Conservation (phyloP, 2,329 filamentous ascomycete genomes). For the Chaetomiaceae sp. region DNA sequence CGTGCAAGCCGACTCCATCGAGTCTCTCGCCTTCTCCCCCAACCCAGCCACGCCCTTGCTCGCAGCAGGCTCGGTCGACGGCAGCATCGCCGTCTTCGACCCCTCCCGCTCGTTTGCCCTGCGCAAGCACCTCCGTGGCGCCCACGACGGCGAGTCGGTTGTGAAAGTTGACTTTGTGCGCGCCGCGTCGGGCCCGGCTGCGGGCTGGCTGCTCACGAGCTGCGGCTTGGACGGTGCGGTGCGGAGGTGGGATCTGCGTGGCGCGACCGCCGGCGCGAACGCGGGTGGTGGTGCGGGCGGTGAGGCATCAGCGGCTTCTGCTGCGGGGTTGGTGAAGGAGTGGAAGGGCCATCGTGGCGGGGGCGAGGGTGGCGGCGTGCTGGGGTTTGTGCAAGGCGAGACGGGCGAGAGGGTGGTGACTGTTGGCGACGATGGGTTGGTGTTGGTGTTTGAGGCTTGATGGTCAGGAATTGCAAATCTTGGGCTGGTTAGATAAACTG, state of each 20-base stretch:
- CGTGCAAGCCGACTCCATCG: conserved; percentile 68
- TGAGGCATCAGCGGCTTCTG: too few relatives aligned
- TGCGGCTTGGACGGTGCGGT: conserved; percentile 91
- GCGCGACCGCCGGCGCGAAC: conserved; percentile 36
- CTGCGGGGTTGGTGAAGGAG: conserved; percentile 67
- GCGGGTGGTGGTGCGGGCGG: conserved; percentile 35
- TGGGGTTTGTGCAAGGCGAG: conserved; percentile 83
- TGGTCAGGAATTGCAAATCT: too few relatives aligned
- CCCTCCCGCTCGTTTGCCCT: conserved; percentile 79
- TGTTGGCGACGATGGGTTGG: conserved; percentile 77
- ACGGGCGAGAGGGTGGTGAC: conserved; percentile 72
- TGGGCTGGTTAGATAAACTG: too few relatives aligned
- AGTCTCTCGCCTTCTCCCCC: conserved; percentile 64
- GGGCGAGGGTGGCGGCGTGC: conserved; percentile 78
- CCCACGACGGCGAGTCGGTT: conserved; percentile 82
- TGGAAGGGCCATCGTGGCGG: conserved; percentile 86
- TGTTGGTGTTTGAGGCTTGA: conserved; percentile 58
- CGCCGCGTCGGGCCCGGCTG: conserved; percentile 32
- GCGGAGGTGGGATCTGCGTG: conserved; percentile 75
- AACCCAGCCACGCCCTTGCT: conserved; percentile 39
- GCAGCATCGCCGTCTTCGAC: conserved; percentile 80
- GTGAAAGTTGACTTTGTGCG: conserved; percentile 85
- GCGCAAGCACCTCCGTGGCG: conserved; percentile 72
- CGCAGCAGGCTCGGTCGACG: conserved; percentile 63
- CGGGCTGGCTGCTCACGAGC: conserved; percentile 69